A percentile compares a stretch with the other conserved stretches of the same genome.
phyloP scores from a whole-genome alignment of 2,329 filamentous ascomycete genomes.

The Apiospora rasikravindrae region DNA sequence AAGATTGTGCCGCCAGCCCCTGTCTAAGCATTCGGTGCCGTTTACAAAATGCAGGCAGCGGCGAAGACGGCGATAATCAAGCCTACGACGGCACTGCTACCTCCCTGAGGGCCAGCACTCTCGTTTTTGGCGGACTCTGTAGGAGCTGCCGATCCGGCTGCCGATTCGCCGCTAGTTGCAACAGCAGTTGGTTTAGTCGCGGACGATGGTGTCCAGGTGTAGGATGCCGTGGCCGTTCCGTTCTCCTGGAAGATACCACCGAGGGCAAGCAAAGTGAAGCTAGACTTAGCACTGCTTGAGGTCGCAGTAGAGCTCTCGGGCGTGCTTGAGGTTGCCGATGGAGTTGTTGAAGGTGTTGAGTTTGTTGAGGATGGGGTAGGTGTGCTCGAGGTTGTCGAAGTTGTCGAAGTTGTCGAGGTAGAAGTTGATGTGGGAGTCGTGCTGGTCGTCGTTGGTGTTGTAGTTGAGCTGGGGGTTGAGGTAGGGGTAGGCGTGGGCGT shows the following conservation, averaged over 20 bases:
- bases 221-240: slow-evolving; percentile 35
- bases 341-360: slow-evolving; percentile 24
- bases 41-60: slow-evolving; percentile 44
- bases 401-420: slow-evolving; percentile 33
- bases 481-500: slow-evolving; percentile 17
- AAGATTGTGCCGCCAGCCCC: slow-evolving; percentile 1
- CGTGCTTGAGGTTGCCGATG: slow-evolving; percentile 3
- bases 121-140: slow-evolving; percentile 50
- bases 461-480: slow-evolving; percentile 30
- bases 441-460: slow-evolving; percentile 14
- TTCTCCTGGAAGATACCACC: slow-evolving; percentile 63
- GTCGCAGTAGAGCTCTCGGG: background rate
- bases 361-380: slow-evolving; percentile 21
- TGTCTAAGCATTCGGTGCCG: background rate
- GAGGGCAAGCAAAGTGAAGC: slow-evolving; percentile 31
- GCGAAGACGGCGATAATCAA: slow-evolving; percentile 62
- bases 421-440: slow-evolving; percentile 30
- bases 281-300: slow-evolving; percentile 22
- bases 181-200: slow-evolving; percentile 35
- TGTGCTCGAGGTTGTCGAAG: slow-evolving; percentile 25
- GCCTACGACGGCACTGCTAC: slow-evolving; percentile 57
- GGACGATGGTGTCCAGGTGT: slow-evolving; percentile 26
- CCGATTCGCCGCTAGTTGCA: slow-evolving; percentile 32
- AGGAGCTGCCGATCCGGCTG: slow-evolving; percentile 37
- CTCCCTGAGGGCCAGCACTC: slow-evolving; percentile 49